These are phyloP conservation scores for Chytriomyces hyalinus DNA, from an alignment of 192 early-diverging fungal species.

Conservation along the genomic window DNA sequence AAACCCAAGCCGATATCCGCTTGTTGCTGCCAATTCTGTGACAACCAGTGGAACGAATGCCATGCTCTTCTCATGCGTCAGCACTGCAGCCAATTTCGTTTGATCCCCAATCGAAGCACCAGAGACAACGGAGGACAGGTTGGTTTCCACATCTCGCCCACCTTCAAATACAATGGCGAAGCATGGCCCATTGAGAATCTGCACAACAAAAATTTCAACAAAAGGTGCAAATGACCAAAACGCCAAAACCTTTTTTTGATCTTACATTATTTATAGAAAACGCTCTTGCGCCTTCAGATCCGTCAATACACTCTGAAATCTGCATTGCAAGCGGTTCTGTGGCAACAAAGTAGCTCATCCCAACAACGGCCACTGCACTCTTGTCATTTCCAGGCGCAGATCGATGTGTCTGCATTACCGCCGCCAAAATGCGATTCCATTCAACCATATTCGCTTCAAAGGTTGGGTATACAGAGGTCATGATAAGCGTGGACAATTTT, in stretches of 20 bases:
- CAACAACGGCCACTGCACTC: slow-evolving; percentile 3
- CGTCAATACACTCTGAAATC: slow-evolving; percentile 1
- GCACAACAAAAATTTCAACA: background rate
- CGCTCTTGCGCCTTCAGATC: background rate
- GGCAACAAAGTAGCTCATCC: slow-evolving; percentile 12
- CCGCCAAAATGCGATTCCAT: background rate
- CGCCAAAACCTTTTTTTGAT: background rate
- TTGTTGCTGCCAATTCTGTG: no score
- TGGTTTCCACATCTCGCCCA: background rate
- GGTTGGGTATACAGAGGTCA: background rate
- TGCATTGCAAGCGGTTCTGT: slow-evolving; percentile 4
- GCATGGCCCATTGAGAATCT: slow-evolving; percentile 11
- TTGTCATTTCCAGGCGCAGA: background rate
- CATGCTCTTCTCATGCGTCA: slow-evolving; percentile 3
- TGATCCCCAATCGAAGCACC: background rate
- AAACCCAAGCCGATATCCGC: no score
- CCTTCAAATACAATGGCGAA: slow-evolving; percentile 3
- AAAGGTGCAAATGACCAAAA: background rate
- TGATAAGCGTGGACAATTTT: background rate
- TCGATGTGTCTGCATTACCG: background rate
- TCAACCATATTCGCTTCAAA: background rate
- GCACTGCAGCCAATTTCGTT: background rate
- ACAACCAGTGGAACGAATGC: background rate
- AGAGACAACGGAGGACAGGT: background rate
- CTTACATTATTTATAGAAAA: slow-evolving; percentile 12